phyloP scores from a whole-genome alignment of 73 alveolate genomes.

The Paramecium tetraurelia region DNA sequence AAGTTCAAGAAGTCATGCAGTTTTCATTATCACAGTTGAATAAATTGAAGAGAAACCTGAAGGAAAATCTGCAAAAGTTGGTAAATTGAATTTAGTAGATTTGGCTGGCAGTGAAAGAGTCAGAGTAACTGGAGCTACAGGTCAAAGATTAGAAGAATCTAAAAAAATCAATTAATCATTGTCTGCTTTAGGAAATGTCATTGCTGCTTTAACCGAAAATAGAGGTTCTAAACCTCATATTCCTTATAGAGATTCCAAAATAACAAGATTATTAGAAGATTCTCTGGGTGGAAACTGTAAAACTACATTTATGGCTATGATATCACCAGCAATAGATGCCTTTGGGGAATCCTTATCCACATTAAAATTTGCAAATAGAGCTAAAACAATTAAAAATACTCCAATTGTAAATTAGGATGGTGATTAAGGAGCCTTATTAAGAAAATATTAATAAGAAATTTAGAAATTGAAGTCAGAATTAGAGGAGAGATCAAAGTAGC shows the following conservation, averaged over 20 bases:
- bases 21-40: conserved; percentile 93
- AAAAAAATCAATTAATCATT: conserved; percentile 81
- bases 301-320: conserved; percentile 67
- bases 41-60: conserved; percentile 64
- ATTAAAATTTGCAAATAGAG: conserved; percentile 98
- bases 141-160: conserved; percentile 79
- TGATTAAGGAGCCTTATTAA: conserved; percentile 92
- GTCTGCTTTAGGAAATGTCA: conserved; percentile 87
- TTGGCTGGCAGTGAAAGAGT: conserved; percentile 91
- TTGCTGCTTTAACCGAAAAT: conserved; percentile 74
- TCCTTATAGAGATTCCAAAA: conserved; percentile 89
- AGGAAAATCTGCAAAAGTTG: conserved; percentile 68
- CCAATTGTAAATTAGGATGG: conserved; percentile 96
- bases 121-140: conserved; percentile 79
- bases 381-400: conserved; percentile 95
- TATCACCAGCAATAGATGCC: conserved; percentile 95
- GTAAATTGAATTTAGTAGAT: conserved; percentile 83
- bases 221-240: conserved; percentile 72
- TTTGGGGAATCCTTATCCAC: conserved; percentile 96
- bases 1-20: conserved; percentile 95
- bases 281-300: conserved; percentile 87
- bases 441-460: conserved; percentile 97
- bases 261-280: conserved; percentile 86
- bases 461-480: conserved; percentile 91
- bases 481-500: conserved; percentile 76